Base-by-base conservation (phyloP, 2,329 filamentous ascomycete genomes). In the Pyrenochaeta sp. region DNA sequence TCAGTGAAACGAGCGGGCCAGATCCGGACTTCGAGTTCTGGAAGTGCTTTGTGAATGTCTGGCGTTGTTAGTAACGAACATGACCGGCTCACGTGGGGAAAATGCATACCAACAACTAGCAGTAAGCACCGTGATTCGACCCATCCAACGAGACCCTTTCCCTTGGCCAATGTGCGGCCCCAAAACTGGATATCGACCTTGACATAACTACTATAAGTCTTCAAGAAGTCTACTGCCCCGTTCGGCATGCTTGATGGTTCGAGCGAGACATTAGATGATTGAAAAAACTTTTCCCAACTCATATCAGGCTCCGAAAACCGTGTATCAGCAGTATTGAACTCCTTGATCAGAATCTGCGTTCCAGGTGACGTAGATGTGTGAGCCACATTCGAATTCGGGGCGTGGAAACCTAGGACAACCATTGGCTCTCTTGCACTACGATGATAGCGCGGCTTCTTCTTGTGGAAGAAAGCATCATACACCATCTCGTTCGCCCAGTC, bases 181-280 rank as follows among this genome's bases (percentile, higher is more conserved):
- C 88, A 91, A 72, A 88, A 90, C 46, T 88, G 86, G 1, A 86
- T 80, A 55, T 88, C 84, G 50, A 91, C 82, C 65, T 84, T 86
- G 55, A 88, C 74, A 66, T 87, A 91, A 51, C 77, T 84, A 53
- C 79, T 82, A 70, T 85, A 86, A 0, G 76, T 67, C 1, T 63
- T 64, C 5, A 90, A 67, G 61, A 90, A 90, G 2, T 83, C 80
- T 1, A 40, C 49, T 39, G 61, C 59, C 1, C 64, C 62, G 19
- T 24, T 24, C 34, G 37, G 44, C 9, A 59, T 45, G 13, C 19
- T 25, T 5, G 24, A 19, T 9, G 15, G 19, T 7, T 24, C 30
- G 19, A 5, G 2, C 46, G 27, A 15, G 27, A 30, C 6, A 6
- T 46, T 37, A 0, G 52, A 24, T 42, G 50, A 24, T 5, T 50